Evolutionary conservation across 495 filamentous ascomycete genomes (phyloP), one percentile per base, ranked within the genome.

Genomic region (Penicillium subrubescens): DNA sequence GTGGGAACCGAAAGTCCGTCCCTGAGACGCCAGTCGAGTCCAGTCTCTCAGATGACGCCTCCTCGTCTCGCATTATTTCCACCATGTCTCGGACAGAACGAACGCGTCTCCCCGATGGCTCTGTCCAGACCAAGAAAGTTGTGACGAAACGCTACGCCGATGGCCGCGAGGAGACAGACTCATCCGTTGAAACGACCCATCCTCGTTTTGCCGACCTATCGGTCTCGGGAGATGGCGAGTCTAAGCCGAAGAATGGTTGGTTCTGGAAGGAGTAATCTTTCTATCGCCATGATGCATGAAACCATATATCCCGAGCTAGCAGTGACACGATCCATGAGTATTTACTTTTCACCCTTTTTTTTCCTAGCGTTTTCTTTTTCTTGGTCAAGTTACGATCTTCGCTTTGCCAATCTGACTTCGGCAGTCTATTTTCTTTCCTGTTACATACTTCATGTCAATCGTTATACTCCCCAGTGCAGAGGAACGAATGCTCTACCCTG

Each of bases 91-190:
- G 78, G 1, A 90, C 86, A 11, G 81, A 87, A 58, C 81, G 82
- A 1, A 76, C 75, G 7, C 81, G 75, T 15, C 68, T 84, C 27
- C 73, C 86, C 4, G 88, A 90, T 75, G 89, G 89, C 8, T 87
- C 84, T 6, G 73, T 88, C 6, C 79, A 84, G 52, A 90, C 84
- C 5, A 86, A 80, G 63, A 82, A 83, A n/a, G 74, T 86, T 12
- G 73, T 86, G 14, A 89, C 86, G 52, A 87, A 85, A 71, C 77
- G 83, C 7, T 91, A 85, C 67, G 78, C 84, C 0, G 88, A 91
- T 79, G 89, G 89, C 6, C 75, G 82, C 23, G 88, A 89, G 66
- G 86, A 88, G 66, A 84, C 67, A 29, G 82, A 84, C 8, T 83
- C 85, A 15, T 75, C 72, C 14, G 72, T 76, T 10, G 79, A 82